Base-by-base conservation (phyloP, 352 stramenopile genomes). In the Globisporangium spinosum region DNA sequence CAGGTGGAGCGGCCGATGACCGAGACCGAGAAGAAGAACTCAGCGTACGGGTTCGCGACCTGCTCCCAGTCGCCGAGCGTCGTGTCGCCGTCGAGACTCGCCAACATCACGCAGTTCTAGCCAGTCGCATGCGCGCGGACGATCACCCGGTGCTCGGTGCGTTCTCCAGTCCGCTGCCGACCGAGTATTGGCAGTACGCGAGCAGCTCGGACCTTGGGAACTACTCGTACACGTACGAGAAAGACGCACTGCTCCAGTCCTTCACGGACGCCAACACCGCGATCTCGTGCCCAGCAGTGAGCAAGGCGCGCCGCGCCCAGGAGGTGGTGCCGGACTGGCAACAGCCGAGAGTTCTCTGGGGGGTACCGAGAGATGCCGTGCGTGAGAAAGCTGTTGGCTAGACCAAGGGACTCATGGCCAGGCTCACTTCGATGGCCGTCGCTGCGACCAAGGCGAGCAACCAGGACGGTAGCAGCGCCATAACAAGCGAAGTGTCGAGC, bases 111-210 rank as follows among this genome's bases (percentile, higher is more conserved):
- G 3, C 80, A 81, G 73, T 76, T 72, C 62, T 87, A 76, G 76
- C 68, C 22, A 66, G 68, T 0, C 70, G 71, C 22, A 73, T 75
- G 40, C 66, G 68, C 1, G 77, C 77, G 1, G 80, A 89, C 47
- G 74, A 69, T 13, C 80, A 89, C 55, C 76, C 80, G 10, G 35
- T 66, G 34, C 73, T 89, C 9, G 57, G 67, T 2, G 70, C 56
- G 12, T 91, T 89, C 68, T 91, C 89, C 58, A 61, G 69, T 5
- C 74, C 76, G 3, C 77, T 87, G 12, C 80, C 80, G 6, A 85
- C 66, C 38, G 67, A 91, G 61, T 91, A 87, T 70, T 91, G 80
- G 83, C 70, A 73, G 56, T 91, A 83, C 40, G 83, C 88, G 15
- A 81, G 70, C 32, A 68, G 49, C 35, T 71, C 65, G 1, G 79